Evolutionary conservation across 208 protist species (phyloP).

Genomic region (Histomonas meleagridis): DNA sequence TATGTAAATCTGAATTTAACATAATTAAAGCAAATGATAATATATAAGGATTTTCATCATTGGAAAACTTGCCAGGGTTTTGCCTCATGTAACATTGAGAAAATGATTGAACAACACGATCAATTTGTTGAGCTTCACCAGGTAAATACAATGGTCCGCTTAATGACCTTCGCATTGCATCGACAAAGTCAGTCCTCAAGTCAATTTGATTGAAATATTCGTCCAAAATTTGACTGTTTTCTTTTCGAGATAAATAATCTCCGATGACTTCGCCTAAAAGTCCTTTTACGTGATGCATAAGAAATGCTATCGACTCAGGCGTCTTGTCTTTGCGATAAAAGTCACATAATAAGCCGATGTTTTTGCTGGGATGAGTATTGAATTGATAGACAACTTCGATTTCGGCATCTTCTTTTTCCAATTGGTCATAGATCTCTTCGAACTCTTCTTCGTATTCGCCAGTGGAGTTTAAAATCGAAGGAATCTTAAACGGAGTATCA

Average conservation of each 20-base stretch:
- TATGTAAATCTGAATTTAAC: constrained; percentile 40
- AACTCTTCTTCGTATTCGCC: no score
- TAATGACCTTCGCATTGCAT: not conserved
- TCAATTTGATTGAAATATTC: constrained; percentile 16
- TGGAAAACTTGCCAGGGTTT: not conserved
- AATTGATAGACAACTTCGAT: constrained; percentile 19
- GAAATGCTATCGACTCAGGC: not conserved
- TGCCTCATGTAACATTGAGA: constrained; percentile 7
- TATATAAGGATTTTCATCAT: constrained; percentile 29
- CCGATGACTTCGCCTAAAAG: not conserved
- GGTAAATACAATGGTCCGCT: constrained; percentile 9
- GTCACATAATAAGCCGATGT: not conserved
- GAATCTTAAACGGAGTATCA: no score
- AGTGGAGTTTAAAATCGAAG: no score
- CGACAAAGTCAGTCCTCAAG: not conserved
- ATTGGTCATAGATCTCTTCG: no score
- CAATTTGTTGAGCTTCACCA: constrained; percentile 41
- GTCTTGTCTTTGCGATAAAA: not conserved
- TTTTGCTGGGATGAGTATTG: not conserved
- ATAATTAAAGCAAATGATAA: constrained; percentile 40
- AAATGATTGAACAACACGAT: constrained; percentile 21
- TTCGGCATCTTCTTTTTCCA: not conserved
- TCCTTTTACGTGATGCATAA: not conserved
- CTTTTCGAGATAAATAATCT: not conserved
- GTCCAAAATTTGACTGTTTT: not conserved